These are phyloP conservation scores for Alternaria consortialis DNA, from an alignment of 2,329 filamentous ascomycete species.

Conservation along the genomic window DNA sequence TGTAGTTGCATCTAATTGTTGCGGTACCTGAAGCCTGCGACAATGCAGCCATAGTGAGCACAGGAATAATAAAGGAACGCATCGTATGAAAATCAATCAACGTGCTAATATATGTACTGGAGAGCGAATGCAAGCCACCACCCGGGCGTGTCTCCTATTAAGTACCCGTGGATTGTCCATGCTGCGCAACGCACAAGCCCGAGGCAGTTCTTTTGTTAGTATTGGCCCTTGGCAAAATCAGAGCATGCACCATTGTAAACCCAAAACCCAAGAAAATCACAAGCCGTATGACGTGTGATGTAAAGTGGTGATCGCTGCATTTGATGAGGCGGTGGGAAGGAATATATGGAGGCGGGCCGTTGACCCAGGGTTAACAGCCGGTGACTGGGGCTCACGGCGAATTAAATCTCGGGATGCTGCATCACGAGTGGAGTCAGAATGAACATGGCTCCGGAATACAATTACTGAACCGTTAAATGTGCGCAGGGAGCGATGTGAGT, in stretches of 20 bases:
- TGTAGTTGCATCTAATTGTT: not conserved
- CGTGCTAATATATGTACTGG: constrained; percentile 4
- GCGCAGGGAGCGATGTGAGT: constrained; percentile 14
- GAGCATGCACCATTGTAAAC: constrained; percentile 9
- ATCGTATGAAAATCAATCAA: constrained; percentile 23
- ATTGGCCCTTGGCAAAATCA: constrained; percentile 32
- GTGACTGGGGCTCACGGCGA: constrained; percentile 34
- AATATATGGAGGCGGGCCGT: constrained; percentile 44
- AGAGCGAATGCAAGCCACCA: constrained; percentile 1
- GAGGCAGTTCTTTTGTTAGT: constrained; percentile 19
- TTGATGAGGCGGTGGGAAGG: constrained; percentile 36
- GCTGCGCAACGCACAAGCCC: constrained; percentile 11
- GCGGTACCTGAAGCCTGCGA: constrained; percentile 32
- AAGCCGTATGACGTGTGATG: constrained; percentile 21
- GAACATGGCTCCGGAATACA: constrained; percentile 17
- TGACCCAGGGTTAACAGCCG: constrained; percentile 38
- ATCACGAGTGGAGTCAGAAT: constrained; percentile 16
- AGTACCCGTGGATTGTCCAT: constrained; percentile 22
- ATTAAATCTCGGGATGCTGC: constrained; percentile 29
- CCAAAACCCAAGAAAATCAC: constrained; percentile 8
- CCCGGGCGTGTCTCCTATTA: constrained; percentile 26
- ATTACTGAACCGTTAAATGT: constrained; percentile 20
- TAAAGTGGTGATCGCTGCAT: constrained; percentile 36
- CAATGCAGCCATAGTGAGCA: constrained; percentile 35
- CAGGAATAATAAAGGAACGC: constrained; percentile 34